A percentile compares a stretch with the other conserved stretches of the same genome.
Evolutionary conservation across 331 rosid species (phyloP).

Genomic region (Arachis monticola): DNA sequence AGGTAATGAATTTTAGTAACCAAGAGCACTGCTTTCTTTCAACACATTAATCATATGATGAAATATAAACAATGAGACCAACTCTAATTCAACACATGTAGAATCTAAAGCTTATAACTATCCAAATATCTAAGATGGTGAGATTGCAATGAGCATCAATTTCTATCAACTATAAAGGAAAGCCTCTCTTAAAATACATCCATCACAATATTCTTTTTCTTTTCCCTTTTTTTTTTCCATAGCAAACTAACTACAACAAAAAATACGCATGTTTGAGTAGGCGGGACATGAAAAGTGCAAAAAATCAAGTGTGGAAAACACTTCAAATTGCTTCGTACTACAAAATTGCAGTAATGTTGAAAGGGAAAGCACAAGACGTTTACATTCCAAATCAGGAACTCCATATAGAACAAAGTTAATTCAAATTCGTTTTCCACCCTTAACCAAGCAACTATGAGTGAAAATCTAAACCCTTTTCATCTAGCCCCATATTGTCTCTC

Average conservation of each 20-base stretch:
- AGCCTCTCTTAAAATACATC: constrained; percentile 21
- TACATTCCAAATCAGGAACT: constrained; percentile 1
- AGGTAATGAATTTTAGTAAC: constrained; percentile 25
- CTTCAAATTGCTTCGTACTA: constrained; percentile 7
- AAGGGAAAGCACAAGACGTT: neutral
- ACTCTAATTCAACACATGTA: constrained; percentile 2
- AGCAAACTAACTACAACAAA: constrained; percentile 1
- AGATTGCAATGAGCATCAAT: constrained; percentile 4
- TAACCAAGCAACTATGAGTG: constrained; percentile 10
- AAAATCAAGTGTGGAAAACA: constrained; percentile 11
- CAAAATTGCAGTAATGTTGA: neutral
- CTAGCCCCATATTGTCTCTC: constrained; percentile 11
- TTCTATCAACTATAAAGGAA: constrained; percentile 7
- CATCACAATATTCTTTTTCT: neutral
- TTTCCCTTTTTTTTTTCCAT: neutral
- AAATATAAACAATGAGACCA: constrained; percentile 23
- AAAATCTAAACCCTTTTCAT: constrained; percentile 5
- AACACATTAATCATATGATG: neutral
- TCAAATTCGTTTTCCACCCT: constrained; percentile 27
- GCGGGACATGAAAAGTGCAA: neutral
- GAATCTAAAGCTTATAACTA: constrained; percentile 16
- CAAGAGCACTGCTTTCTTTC: constrained; percentile 28
- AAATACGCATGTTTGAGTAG: constrained; percentile 7
- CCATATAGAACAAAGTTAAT: neutral
- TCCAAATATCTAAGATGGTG: constrained; percentile 2